Conservation (phyloP, 1,139 yeast genomes). For the Candida freyschussii region DNA sequence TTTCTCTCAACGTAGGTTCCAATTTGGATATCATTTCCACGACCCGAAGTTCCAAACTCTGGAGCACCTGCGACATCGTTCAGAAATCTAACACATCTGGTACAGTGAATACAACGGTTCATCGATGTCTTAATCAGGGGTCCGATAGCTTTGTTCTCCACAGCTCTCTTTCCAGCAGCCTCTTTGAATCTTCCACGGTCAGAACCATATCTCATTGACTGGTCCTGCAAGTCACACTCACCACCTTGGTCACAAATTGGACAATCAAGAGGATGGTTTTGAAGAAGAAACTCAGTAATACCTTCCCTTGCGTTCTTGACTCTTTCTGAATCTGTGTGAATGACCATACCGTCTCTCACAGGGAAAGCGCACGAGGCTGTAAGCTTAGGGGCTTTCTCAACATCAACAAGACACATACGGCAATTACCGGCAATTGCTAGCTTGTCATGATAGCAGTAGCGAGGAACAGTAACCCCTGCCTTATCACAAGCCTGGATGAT, state of each 20-base stretch:
- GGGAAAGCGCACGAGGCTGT: slow-evolving; percentile 93
- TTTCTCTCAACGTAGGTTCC: slow-evolving; percentile 87
- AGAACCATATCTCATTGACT: slow-evolving; percentile 75
- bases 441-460: slow-evolving; percentile 90
- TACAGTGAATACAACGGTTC: slow-evolving; percentile 93
- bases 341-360: slow-evolving; percentile 85
- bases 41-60: slow-evolving; percentile 82
- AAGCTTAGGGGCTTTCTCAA: slow-evolving; percentile 85
- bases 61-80: slow-evolving; percentile 94
- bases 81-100: slow-evolving; percentile 86
- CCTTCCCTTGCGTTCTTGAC: slow-evolving; percentile 86
- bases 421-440: slow-evolving; percentile 93
- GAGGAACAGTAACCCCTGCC: slow-evolving; percentile 84
- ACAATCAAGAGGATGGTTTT: slow-evolving; percentile 90
- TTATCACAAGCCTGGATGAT: slow-evolving; percentile 89
- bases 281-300: slow-evolving; percentile 82
- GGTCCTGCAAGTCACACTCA: slow-evolving; percentile 90
- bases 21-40: slow-evolving; percentile 90
- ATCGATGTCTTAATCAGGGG: slow-evolving; percentile 86
- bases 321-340: slow-evolving; percentile 74
- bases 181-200: slow-evolving; percentile 86
- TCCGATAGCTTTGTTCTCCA: slow-evolving; percentile 86
- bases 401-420: slow-evolving; percentile 90
- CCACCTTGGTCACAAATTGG: slow-evolving; percentile 96
- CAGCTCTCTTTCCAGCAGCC: slow-evolving; percentile 82